Evolutionary conservation across 2,329 filamentous ascomycete genomes (phyloP).

Genomic region (Colletotrichum plurivorum): DNA sequence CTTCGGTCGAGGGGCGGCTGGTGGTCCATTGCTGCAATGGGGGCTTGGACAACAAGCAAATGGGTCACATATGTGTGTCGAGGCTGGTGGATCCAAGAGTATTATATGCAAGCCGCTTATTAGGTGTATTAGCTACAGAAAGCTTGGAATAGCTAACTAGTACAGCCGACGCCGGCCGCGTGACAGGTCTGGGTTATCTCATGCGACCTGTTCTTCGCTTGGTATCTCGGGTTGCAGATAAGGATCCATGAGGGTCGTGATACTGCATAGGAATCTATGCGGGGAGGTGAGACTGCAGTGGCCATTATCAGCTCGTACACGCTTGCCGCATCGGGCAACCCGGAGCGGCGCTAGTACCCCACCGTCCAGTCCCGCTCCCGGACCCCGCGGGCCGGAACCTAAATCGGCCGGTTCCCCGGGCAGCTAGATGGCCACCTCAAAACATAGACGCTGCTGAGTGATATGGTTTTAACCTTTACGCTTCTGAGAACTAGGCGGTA

Average conservation of each 20-base stretch:
- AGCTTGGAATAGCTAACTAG: no score
- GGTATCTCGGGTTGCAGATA: neutral
- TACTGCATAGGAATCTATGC: no score
- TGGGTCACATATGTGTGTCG: no score
- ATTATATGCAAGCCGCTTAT: no score
- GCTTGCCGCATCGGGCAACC: slow-evolving; percentile 19
- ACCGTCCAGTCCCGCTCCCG: neutral
- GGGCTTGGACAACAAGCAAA: neutral
- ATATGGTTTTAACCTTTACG: no score
- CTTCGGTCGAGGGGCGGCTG: neutral
- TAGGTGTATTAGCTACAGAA: no score
- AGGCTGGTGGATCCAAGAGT: no score
- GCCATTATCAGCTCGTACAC: slow-evolving; percentile 13
- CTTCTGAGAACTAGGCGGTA: neutral
- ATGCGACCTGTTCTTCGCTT: no score
- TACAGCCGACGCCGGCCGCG: no score
- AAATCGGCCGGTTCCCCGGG: slow-evolving; percentile 3
- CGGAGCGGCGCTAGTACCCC: neutral
- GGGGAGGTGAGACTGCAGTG: neutral
- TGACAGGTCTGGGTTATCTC: no score
- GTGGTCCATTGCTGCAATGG: neutral
- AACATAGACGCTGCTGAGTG: neutral
- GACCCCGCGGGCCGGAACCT: neutral
- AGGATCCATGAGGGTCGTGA: no score
- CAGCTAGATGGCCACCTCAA: neutral